Conservation (phyloP, 2,329 filamentous ascomycete species). For the Stagonosporopsis chrysanthemi region DNA sequence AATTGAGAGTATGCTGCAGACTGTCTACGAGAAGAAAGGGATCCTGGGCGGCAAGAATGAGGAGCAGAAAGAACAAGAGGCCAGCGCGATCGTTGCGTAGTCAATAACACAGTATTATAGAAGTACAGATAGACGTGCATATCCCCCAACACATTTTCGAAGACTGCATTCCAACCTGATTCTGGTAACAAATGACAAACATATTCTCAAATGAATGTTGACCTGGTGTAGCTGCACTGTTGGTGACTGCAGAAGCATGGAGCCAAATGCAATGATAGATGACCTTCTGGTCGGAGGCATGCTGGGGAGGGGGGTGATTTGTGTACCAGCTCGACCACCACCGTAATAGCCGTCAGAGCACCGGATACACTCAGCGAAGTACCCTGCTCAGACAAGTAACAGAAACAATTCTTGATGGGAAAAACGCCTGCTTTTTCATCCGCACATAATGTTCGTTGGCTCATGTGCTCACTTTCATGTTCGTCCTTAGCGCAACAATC, state of each 20-base stretch:
- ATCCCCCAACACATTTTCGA: background rate
- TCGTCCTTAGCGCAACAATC: constrained; percentile 3
- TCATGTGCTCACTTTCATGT: background rate
- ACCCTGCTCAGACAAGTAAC: too few species aligned
- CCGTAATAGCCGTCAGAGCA: too few species aligned
- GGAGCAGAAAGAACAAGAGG: constrained; percentile 57
- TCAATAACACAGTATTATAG: background rate
- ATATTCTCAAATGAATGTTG: too few species aligned
- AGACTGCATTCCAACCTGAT: background rate
- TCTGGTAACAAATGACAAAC: background rate
- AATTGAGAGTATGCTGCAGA: constrained; percentile 62
- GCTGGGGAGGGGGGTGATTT: too few species aligned
- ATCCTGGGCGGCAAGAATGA: constrained; percentile 49
- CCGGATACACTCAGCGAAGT: too few species aligned
- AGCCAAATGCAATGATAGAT: background rate
- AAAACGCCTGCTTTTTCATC: background rate
- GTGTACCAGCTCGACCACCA: too few species aligned
- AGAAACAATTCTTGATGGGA: too few species aligned
- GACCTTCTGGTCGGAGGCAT: background rate
- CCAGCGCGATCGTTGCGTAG: constrained; percentile 59
- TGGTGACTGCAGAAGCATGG: too few species aligned
- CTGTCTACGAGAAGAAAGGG: constrained; percentile 54
- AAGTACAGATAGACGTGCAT: background rate
- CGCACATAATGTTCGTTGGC: background rate
- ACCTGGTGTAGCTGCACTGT: too few species aligned